phyloP scores from a whole-genome alignment of 768 basidiomycete genomes.

The Trametes elegans region DNA sequence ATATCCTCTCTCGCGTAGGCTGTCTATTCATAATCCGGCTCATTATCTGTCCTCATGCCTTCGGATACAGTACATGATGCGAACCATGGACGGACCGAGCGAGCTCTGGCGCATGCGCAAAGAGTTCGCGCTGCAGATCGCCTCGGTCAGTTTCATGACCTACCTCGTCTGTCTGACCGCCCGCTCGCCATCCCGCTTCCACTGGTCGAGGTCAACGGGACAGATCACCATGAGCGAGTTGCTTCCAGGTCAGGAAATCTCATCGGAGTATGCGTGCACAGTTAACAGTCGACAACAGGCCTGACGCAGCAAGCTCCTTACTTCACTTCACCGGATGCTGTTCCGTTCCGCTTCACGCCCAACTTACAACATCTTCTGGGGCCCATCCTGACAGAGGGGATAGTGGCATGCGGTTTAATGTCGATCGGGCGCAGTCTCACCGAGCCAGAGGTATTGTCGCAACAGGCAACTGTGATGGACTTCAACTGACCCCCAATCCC shows the following conservation, averaged over 20 bases:
- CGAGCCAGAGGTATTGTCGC: constrained; percentile 91
- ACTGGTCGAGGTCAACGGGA: constrained; percentile 86
- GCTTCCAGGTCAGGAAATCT: constrained; percentile 59
- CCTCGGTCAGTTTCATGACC: constrained; percentile 89
- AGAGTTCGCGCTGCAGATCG: constrained; percentile 90
- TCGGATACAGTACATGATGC: constrained; percentile 78
- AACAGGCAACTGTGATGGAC: constrained; percentile 15
- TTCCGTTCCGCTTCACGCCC: constrained; percentile 96
- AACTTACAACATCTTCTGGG: constrained; percentile 95
- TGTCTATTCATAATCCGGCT: background rate
- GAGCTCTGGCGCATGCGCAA: constrained; percentile 97
- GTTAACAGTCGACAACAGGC: constrained; percentile 12
- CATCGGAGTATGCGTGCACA: background rate
- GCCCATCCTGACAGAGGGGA: constrained; percentile 84
- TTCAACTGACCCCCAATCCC: background rate
- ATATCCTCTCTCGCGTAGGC: constrained; percentile 77
- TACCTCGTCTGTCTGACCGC: constrained; percentile 82
- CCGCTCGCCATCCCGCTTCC: constrained; percentile 81
- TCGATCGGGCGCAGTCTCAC: constrained; percentile 89
- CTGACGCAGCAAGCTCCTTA: constrained; percentile 48
- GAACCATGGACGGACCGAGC: constrained; percentile 76
- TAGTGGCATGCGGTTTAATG: constrained; percentile 84
- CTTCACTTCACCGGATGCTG: constrained; percentile 78
- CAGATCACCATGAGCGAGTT: constrained; percentile 92
- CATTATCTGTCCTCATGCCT: background rate